Evolutionary conservation across 352 stramenopile genomes (phyloP).

Genomic region (Phytophthora melonis): DNA sequence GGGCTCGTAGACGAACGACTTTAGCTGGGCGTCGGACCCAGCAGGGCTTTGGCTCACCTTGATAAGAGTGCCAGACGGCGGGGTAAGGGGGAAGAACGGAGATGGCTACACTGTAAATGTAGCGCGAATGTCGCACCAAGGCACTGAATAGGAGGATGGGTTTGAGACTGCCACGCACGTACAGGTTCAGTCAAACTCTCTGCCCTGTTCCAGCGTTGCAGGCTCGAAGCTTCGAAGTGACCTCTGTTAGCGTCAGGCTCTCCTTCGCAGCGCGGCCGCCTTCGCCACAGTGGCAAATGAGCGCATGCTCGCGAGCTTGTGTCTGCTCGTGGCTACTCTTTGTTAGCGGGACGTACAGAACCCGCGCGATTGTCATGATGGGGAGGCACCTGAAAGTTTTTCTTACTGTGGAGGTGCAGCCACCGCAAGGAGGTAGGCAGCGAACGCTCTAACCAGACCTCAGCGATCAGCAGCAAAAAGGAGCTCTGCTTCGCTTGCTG

Average conservation of each 20-base stretch:
- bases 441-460: too few species aligned
- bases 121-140: too few species aligned
- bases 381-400: neutral
- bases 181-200: slow-evolving; percentile 11
- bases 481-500: neutral
- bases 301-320: neutral
- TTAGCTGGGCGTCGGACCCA: too few species aligned
- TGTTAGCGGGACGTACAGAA: slow-evolving; percentile 23
- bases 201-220: slow-evolving; percentile 10
- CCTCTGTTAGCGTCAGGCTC: too few species aligned
- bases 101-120: neutral
- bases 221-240: too few species aligned
- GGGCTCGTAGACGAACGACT: too few species aligned
- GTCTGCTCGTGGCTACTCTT: slow-evolving; percentile 16
- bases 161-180: neutral
- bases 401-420: neutral
- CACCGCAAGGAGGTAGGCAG: neutral
- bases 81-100: neutral
- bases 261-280: too few species aligned
- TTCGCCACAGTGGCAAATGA: too few species aligned
- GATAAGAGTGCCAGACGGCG: neutral
- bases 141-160: slow-evolving; percentile 12
- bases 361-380: slow-evolving; percentile 9
- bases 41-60: neutral
- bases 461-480: too few species aligned